Evolutionary conservation across 257 asterid species (phyloP).

Genomic region (Gentiana straminea): DNA sequence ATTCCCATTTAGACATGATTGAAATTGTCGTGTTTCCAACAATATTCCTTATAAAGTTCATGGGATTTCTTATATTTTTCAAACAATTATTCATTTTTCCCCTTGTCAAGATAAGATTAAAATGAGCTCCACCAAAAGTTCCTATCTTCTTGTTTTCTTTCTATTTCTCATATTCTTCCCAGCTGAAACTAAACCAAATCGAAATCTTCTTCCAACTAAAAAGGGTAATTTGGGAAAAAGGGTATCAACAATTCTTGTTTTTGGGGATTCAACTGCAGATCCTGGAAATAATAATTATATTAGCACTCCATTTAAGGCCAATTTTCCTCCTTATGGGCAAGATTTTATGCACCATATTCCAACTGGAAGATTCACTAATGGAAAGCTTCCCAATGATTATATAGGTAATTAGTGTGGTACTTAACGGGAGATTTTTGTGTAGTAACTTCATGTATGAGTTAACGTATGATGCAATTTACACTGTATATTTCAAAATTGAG

Average conservation of each 20-base stretch:
- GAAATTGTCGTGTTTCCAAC: no score
- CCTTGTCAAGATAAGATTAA: background rate
- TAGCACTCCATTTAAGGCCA: conserved; percentile 33
- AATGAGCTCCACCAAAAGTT: background rate
- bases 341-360: conserved; percentile 46
- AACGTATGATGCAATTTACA: background rate
- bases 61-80: no score
- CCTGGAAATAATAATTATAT: conserved; percentile 74
- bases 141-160: conserved; percentile 3
- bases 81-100: no score
- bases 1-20: no score
- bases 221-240: background rate
- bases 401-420: conserved; percentile 28
- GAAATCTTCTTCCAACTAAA: background rate
- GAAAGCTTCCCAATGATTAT: conserved; percentile 55
- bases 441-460: no score
- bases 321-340: conserved; percentile 66
- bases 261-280: conserved; percentile 82
- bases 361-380: conserved; percentile 73
- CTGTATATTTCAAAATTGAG: background rate
- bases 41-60: no score
- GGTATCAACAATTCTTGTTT: conserved; percentile 38
- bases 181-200: conserved; percentile 3
- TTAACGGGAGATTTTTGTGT: background rate
- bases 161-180: background rate